Conservation (phyloP, 2,329 filamentous ascomycete genomes). For the Neophaeococcomyces aloes region DNA sequence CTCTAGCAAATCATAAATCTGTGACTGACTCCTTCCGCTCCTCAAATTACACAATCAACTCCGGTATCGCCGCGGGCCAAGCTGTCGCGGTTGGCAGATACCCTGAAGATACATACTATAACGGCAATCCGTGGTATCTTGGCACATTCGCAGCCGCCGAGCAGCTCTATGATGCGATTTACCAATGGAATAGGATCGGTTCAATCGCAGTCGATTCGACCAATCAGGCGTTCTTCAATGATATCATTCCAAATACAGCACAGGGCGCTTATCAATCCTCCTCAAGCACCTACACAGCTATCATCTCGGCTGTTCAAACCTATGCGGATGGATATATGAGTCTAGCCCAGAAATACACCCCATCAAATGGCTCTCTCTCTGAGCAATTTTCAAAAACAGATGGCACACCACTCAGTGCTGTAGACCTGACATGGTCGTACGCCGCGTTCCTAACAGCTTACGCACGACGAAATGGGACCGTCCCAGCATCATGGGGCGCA, state of each 20-base stretch:
- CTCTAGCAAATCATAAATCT: no score
- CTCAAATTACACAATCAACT: slow-evolving; percentile 58
- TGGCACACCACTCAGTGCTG: slow-evolving; percentile 29
- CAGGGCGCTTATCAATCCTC: slow-evolving; percentile 48
- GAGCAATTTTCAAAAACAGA: slow-evolving; percentile 32
- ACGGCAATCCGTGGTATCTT: slow-evolving; percentile 72
- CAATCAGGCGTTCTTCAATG: slow-evolving; percentile 62
- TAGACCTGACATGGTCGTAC: slow-evolving; percentile 37
- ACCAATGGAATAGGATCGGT: slow-evolving; percentile 55
- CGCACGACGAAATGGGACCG: slow-evolving; percentile 16
- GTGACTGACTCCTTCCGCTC: slow-evolving; percentile 31
- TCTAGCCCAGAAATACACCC: slow-evolving; percentile 38
- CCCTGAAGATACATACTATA: slow-evolving; percentile 61
- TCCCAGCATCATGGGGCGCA: slow-evolving; percentile 19
- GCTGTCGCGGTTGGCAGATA: slow-evolving; percentile 59
- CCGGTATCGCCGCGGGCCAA: slow-evolving; percentile 48
- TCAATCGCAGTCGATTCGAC: slow-evolving; percentile 54
- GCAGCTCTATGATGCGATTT: slow-evolving; percentile 64
- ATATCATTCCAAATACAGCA: slow-evolving; percentile 47
- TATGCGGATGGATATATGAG: slow-evolving; percentile 50
- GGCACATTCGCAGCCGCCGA: slow-evolving; percentile 66
- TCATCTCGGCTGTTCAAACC: slow-evolving; percentile 45
- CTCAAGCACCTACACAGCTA: slow-evolving; percentile 41
- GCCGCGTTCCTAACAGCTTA: slow-evolving; percentile 30
- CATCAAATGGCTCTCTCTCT: slow-evolving; percentile 44